Base-by-base conservation (phyloP, 2,329 filamentous ascomycete species). In the Colletotrichum simmondsii region DNA sequence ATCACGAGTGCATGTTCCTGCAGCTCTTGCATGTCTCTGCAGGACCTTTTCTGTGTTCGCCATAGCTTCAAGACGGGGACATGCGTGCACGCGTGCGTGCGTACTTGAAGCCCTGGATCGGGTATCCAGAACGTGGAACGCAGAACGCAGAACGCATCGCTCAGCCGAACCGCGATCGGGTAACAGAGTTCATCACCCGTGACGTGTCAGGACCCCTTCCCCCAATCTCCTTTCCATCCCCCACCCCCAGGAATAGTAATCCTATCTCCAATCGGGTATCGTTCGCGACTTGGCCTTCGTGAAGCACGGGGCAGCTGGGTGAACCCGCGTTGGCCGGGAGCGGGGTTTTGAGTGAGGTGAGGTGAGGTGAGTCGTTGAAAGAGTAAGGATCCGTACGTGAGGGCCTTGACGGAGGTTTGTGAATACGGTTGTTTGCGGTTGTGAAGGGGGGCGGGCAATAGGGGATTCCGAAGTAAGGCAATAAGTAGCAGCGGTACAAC, bases 231-330 rank as follows among this genome's bases (percentile, higher is more conserved):
- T 26, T 49, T 24, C 26, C 37, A 19, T 42, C 16, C 37, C 37
- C 37, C 5, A 16, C 37, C 14, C 37, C 37, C 37, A 42, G 37
- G 16, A 42, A 42, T 42, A 19, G 14, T 42, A 42, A 19, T 19
- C 37, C 37, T 0, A 42, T 42, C 37, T 42, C 37, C 37, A 42
- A 42, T 42, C 37, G 37, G 37, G 67, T 28, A 57, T 37, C 22
- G 35, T 69, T 69, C 61, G 53, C 61, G 67, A 69, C 49, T 37
- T 58, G n/a, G 56, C 54, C 64, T 19, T 26, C 24, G 37, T 42
- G 32, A 61, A 24, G 58, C 24, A 62, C 37, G n/a, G 46, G 26
- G 26, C 26, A 28, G 35, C 22, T 28, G 11, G 59, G 32, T 56
- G 37, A 24, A 56, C 53, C 22, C 22, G 53, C 53, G 53, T 14